These are phyloP conservation scores for Trichomonas gallinae DNA, from an alignment of 208 protist species.

Conservation along the genomic window DNA sequence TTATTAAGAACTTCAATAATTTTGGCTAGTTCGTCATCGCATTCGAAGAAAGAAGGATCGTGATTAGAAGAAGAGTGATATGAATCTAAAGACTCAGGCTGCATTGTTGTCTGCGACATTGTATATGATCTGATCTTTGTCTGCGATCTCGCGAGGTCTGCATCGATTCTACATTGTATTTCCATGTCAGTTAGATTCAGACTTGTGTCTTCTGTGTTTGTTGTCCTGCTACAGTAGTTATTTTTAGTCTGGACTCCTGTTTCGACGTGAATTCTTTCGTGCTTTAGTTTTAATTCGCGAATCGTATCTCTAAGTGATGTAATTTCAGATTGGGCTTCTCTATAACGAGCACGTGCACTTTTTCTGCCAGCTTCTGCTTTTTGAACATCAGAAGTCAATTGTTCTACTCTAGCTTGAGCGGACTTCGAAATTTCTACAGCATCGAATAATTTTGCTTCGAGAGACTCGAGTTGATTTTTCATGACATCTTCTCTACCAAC, in stretches of 20 bases:
- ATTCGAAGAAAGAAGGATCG: not conserved
- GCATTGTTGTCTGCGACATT: not conserved
- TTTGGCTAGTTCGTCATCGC: not conserved
- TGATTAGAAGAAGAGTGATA: not conserved
- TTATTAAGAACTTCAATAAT: too few species aligned
- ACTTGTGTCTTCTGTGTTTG: not conserved
- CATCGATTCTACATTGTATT: not conserved
- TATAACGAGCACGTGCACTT: not conserved
- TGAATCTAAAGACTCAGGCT: not conserved
- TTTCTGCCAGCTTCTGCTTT: not conserved
- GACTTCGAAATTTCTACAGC: not conserved
- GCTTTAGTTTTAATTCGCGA: not conserved
- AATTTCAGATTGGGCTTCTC: not conserved
- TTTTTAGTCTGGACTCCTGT: not conserved
- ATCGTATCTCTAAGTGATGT: not conserved
- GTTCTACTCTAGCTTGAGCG: not conserved
- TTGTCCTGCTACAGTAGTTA: not conserved
- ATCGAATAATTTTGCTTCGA: not conserved
- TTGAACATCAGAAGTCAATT: not conserved
- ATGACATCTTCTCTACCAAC: not conserved
- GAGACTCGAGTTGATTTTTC: not conserved
- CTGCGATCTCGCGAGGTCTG: not conserved
- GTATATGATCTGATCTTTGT: not conserved
- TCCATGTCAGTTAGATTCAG: not conserved
- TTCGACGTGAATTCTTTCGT: not conserved